A percentile compares a stretch with the other conserved stretches of the same genome.
These are phyloP conservation scores for Astathelohania contejeani DNA, from an alignment of 371 early-diverging fungal species.

Conservation along the genomic window DNA sequence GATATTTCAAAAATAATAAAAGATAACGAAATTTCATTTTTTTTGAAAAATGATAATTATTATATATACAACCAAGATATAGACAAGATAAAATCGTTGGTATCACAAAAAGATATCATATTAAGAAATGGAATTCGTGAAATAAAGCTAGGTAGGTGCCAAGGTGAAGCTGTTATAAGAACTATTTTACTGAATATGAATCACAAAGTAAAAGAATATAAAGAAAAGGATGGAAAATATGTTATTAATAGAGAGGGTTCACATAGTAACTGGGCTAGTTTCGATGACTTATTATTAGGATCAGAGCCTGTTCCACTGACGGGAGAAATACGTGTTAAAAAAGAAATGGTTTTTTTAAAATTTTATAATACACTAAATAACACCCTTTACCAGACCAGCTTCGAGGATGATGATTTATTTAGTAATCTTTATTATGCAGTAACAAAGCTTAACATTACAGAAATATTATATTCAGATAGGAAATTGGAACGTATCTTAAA, in stretches of 20 bases:
- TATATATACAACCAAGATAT: slow-evolving; percentile 22
- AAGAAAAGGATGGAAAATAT: slow-evolving; percentile 2
- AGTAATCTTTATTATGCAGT: slow-evolving; percentile 36
- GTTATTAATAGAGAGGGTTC: slow-evolving; percentile 31
- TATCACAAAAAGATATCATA: not conserved
- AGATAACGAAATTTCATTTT: too few relatives aligned
- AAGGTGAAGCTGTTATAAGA: slow-evolving; percentile 26
- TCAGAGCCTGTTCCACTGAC: slow-evolving; percentile 22
- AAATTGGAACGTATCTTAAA: slow-evolving; percentile 17
- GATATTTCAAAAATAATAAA: too few relatives aligned
- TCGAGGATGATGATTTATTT: slow-evolving; percentile 50
- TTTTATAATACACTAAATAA: slow-evolving; percentile 22
- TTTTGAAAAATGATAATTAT: slow-evolving; percentile 10
- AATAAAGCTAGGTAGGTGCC: slow-evolving; percentile 7
- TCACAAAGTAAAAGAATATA: slow-evolving; percentile 46
- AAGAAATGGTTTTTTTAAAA: slow-evolving; percentile 6
- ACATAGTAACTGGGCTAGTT: slow-evolving; percentile 48
- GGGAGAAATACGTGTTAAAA: slow-evolving; percentile 21
- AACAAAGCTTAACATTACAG: slow-evolving; percentile 39
- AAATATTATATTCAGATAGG: slow-evolving; percentile 39
- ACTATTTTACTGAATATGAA: slow-evolving; percentile 7
- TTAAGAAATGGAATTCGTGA: not conserved
- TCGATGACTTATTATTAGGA: slow-evolving; percentile 41
- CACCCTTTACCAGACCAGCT: slow-evolving; percentile 12
- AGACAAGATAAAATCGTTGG: not conserved